Evolutionary conservation across 2,329 filamentous ascomycete species (phyloP).

Genomic region (Cladosporium colombiae): DNA sequence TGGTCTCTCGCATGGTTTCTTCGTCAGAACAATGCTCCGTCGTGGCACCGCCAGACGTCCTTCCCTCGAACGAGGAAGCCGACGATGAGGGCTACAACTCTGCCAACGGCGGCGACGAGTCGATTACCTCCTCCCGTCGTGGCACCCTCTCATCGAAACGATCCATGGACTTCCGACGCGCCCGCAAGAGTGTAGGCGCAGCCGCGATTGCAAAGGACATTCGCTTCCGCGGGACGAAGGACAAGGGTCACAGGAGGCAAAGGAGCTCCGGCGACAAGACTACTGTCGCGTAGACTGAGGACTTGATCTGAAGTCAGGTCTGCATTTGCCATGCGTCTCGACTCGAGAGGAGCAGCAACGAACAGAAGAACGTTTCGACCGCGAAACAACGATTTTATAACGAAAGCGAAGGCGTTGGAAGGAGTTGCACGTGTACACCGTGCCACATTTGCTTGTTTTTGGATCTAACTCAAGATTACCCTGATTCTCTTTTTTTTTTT

Average conservation of each 20-base stretch:
- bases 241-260: constrained; percentile 12
- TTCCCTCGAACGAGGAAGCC: constrained; percentile 7
- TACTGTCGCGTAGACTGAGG: neutral
- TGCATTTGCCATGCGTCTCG: neutral
- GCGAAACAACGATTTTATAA: neutral
- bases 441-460: neutral
- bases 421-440: constrained; percentile 11
- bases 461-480: neutral
- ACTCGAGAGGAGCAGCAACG: neutral
- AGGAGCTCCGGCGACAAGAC: constrained; percentile 12
- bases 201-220: constrained; percentile 16
- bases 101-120: neutral
- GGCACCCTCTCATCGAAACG: constrained; percentile 4
- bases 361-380: neutral
- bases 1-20: constrained; percentile 46
- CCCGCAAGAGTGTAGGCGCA: neutral
- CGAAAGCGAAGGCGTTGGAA: constrained; percentile 15
- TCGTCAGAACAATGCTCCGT: constrained; percentile 45
- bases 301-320: neutral
- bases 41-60: constrained; percentile 19
- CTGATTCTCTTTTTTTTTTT: neutral
- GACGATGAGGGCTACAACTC: constrained; percentile 19
- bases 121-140: neutral
- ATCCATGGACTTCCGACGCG: constrained; percentile 4
- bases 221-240: constrained; percentile 4